Percentiles rank a stretch among this genome's conserved stretches.
phyloP scores from a whole-genome alignment of 1,139 yeast species.

The Yamadazyma aaseri region DNA sequence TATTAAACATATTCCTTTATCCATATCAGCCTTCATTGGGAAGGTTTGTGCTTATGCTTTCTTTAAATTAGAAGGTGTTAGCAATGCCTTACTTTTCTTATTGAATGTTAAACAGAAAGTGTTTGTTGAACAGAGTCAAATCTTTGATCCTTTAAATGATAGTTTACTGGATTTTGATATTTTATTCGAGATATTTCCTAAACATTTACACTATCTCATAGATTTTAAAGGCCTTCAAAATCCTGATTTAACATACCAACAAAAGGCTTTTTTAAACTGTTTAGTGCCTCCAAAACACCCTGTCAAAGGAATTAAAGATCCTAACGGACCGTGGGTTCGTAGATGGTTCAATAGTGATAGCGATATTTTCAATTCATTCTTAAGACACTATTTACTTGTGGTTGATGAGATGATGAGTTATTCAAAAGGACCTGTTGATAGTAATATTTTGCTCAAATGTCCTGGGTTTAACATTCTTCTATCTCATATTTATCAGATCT shows the following conservation, averaged over 20 bases:
- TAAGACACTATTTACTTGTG: slow-evolving; percentile 59
- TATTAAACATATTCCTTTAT: slow-evolving; percentile 54
- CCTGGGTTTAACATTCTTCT: slow-evolving; percentile 42
- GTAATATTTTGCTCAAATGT: slow-evolving; percentile 15
- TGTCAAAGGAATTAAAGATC: slow-evolving; percentile 56
- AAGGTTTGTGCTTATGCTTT: slow-evolving; percentile 72
- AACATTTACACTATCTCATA: slow-evolving; percentile 37
- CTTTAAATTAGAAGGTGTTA: slow-evolving; percentile 59
- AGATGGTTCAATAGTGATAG: slow-evolving; percentile 56
- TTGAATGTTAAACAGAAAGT: slow-evolving; percentile 53
- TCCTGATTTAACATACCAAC: slow-evolving; percentile 19
- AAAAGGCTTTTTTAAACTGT: slow-evolving; percentile 32
- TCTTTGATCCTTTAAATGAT: background rate
- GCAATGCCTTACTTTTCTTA: slow-evolving; percentile 59
- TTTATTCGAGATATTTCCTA: slow-evolving; percentile 30
- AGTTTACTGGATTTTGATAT: background rate
- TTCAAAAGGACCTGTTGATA: slow-evolving; percentile 3
- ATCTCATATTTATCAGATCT: slow-evolving; percentile 38
- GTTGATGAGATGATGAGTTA: slow-evolving; percentile 13
- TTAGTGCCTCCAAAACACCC: slow-evolving; percentile 52
- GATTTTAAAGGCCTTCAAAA: slow-evolving; percentile 31
- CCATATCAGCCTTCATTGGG: slow-evolving; percentile 75
- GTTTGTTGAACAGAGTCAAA: slow-evolving; percentile 18
- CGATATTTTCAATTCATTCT: slow-evolving; percentile 67
- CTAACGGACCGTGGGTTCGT: slow-evolving; percentile 68